Evolutionary conservation across 805 yeast species (phyloP).

Genomic region (Hemisphaericaspora nanyangensis): DNA sequence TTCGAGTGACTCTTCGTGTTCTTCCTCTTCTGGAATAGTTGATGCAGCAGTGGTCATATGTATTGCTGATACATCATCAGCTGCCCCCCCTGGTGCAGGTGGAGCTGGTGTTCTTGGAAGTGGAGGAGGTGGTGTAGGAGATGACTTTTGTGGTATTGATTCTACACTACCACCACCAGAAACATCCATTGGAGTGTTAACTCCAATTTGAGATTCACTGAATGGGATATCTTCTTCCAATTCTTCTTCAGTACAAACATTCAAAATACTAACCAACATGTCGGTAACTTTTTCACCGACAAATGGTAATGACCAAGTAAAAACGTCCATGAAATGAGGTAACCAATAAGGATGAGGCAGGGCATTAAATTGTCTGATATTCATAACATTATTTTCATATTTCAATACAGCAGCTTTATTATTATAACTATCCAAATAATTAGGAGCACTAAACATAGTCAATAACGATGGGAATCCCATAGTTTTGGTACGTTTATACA

Average conservation of each 20-base stretch:
- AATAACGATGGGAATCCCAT: constrained; percentile 87
- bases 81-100: neutral
- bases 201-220: constrained; percentile 26
- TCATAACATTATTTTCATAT: constrained; percentile 89
- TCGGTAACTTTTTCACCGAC: constrained; percentile 96
- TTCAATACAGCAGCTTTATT: constrained; percentile 94
- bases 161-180: constrained; percentile 2
- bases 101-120: constrained; percentile 6
- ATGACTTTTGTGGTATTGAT: constrained; percentile 2
- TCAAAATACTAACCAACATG: constrained; percentile 83
- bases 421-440: constrained; percentile 85
- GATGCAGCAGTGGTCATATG: constrained; percentile 7
- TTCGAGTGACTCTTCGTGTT: constrained; percentile 26
- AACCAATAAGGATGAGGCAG: constrained; percentile 96
- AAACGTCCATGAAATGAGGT: constrained; percentile 95
- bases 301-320: constrained; percentile 95
- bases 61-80: neutral
- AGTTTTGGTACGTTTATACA: constrained; percentile 79
- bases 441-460: constrained; percentile 94
- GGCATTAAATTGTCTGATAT: constrained; percentile 88
- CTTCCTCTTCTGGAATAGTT: constrained; percentile 8
- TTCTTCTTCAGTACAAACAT: constrained; percentile 94
- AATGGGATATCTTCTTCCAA: constrained; percentile 69
- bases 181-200: constrained; percentile 3
- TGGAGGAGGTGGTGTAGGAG: constrained; percentile 10